Percentiles rank a stretch among this genome's conserved stretches.
Evolutionary conservation across 306 rosid genomes (phyloP).

Genomic region (Medicago arabica): DNA sequence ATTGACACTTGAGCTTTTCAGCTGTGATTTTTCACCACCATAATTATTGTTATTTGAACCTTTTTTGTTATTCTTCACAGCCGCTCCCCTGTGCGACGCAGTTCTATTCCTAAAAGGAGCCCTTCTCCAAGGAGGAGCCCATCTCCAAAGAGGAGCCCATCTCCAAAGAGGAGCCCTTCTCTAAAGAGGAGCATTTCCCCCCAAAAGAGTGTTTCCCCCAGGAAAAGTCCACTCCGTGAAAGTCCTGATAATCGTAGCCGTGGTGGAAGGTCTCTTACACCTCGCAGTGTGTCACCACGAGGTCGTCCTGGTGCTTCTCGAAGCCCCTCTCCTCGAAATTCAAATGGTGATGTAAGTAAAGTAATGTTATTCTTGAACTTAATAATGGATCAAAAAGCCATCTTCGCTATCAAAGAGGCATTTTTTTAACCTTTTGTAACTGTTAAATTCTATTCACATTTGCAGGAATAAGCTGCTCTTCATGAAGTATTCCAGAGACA

Average conservation of each 20-base stretch:
- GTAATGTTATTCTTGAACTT: slow-evolving; percentile 39
- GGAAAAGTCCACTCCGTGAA: slow-evolving; percentile 57
- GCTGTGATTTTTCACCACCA: not conserved
- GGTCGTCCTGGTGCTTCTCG: slow-evolving; percentile 57
- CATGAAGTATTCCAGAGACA: slow-evolving; percentile 36
- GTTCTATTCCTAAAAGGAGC: slow-evolving; percentile 67
- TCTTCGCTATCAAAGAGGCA: not conserved
- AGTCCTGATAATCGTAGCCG: slow-evolving; percentile 62
- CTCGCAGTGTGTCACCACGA: slow-evolving; percentile 67
- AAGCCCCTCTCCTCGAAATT: slow-evolving; percentile 65
- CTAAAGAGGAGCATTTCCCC: slow-evolving; percentile 53
- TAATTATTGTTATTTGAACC: not conserved
- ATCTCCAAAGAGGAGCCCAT: slow-evolving; percentile 37
- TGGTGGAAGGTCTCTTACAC: slow-evolving; percentile 55
- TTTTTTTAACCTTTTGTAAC: slow-evolving; percentile 15
- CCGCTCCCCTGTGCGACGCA: slow-evolving; percentile 64
- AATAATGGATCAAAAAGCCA: not conserved
- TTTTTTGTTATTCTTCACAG: slow-evolving; percentile 44
- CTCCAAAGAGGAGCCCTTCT: slow-evolving; percentile 42
- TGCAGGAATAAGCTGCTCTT: slow-evolving; percentile 56
- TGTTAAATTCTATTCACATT: slow-evolving; percentile 5
- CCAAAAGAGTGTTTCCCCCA: slow-evolving; percentile 56
- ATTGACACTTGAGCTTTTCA: slow-evolving; percentile 13
- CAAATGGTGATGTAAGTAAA: slow-evolving; percentile 74
- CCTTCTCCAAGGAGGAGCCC: slow-evolving; percentile 55